Evolutionary conservation across 176 grass and related monocot genomes (phyloP).

Genomic region (Tuctoria greenei): DNA sequence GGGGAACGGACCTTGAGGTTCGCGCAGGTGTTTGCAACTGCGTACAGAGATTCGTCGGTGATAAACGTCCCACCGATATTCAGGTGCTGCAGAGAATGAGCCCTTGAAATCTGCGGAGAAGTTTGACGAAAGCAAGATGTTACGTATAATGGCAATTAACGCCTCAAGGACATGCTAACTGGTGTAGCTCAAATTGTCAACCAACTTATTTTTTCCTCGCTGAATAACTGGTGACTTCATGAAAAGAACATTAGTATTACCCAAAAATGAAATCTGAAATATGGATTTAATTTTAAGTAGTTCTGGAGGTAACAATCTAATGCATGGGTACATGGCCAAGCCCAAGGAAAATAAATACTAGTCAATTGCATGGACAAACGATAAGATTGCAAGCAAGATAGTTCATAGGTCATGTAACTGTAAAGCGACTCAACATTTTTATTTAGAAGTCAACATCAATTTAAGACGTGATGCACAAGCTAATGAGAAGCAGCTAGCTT

Average conservation of each 20-base stretch:
- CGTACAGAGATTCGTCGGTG: constrained; percentile 83
- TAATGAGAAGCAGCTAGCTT: background rate
- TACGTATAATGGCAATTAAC: background rate
- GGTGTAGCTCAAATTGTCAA: background rate
- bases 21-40: constrained; percentile 61
- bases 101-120: constrained; percentile 66
- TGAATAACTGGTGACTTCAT: background rate
- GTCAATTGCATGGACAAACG: background rate
- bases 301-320: constrained; percentile 7
- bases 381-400: background rate
- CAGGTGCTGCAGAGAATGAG: constrained; percentile 75
- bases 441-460: constrained; percentile 1
- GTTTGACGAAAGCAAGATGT: background rate
- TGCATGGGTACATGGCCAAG: background rate
- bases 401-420: background rate
- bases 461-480: background rate
- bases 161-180: background rate
- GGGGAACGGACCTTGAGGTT: constrained; percentile 55
- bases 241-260: background rate
- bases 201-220: background rate
- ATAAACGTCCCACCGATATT: constrained; percentile 94
- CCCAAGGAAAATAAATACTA: background rate
- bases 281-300: background rate
- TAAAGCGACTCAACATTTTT: background rate
- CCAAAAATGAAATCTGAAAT: background rate